Conservation (phyloP, 1,284 basidiomycete species). For the Cutaneotrichosporon daszewskae region DNA sequence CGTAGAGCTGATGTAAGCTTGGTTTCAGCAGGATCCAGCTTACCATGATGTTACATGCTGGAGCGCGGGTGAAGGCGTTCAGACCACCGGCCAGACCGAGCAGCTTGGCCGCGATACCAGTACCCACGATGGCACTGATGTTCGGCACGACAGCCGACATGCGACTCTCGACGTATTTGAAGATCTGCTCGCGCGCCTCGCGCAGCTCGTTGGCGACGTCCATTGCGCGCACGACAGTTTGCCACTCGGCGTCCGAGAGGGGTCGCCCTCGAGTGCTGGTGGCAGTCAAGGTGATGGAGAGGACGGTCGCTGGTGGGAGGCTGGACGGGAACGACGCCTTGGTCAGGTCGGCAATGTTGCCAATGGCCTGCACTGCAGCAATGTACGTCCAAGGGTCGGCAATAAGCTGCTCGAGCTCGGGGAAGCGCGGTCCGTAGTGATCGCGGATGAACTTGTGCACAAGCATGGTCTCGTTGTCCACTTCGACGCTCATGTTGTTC, state of each 20-base stretch:
- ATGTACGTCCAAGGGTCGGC: constrained; percentile 89
- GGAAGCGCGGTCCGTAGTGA: constrained; percentile 92
- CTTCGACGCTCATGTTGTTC: constrained; percentile 96
- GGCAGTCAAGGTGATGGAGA: constrained; percentile 93
- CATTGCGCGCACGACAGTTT: constrained; percentile 74
- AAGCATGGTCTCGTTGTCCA: constrained; percentile 95
- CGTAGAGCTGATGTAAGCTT: too few species aligned
- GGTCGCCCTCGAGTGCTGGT: constrained; percentile 78
- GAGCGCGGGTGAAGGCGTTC: constrained; percentile 84
- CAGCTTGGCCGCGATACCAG: constrained; percentile 94
- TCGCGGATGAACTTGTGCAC: constrained; percentile 99
- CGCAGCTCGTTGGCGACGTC: constrained; percentile 82
- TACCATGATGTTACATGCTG: constrained; percentile 91
- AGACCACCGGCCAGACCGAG: constrained; percentile 95
- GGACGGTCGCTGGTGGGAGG: constrained; percentile 84
- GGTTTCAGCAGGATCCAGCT: too few species aligned
- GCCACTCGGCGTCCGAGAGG: constrained; percentile 68
- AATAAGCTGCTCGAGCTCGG: constrained; percentile 92
- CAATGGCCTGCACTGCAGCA: constrained; percentile 79
- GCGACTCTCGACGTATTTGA: constrained; percentile 97
- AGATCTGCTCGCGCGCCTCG: constrained; percentile 86
- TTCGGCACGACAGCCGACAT: constrained; percentile 98
- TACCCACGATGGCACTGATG: constrained; percentile 94
- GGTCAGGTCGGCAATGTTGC: constrained; percentile 77
- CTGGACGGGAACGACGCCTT: constrained; percentile 74